phyloP scores from a whole-genome alignment of 805 yeast species.

The Torulaspora delbrueckii region DNA sequence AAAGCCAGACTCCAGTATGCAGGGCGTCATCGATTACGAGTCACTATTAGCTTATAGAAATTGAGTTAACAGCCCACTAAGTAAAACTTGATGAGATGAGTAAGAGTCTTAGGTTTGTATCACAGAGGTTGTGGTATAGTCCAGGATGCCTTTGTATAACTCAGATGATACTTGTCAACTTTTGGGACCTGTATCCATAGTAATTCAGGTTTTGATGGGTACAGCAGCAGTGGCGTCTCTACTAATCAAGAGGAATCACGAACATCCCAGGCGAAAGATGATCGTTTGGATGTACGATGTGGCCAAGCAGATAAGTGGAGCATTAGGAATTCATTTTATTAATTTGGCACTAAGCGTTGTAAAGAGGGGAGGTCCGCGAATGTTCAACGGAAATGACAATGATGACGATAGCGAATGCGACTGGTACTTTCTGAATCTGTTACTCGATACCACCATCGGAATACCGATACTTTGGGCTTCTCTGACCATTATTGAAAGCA shows the following conservation, averaged over 20 bases:
- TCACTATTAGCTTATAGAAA: background rate
- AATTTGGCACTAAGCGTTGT: slow-evolving; percentile 69
- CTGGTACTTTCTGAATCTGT: slow-evolving; percentile 86
- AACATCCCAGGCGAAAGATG: slow-evolving; percentile 84
- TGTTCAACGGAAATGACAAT: slow-evolving; percentile 14
- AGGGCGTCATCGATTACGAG: background rate
- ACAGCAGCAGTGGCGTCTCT: slow-evolving; percentile 67
- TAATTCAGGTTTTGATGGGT: slow-evolving; percentile 75
- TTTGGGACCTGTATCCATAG: slow-evolving; percentile 79
- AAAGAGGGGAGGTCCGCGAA: slow-evolving; percentile 28
- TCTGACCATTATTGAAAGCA: slow-evolving; percentile 48
- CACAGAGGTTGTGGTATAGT: background rate
- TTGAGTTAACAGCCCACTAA: too few relatives aligned
- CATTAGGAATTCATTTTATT: slow-evolving; percentile 74
- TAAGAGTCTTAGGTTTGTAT: background rate
- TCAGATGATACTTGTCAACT: slow-evolving; percentile 46
- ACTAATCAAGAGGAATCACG: slow-evolving; percentile 70
- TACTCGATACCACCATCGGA: slow-evolving; percentile 91
- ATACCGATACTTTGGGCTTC: slow-evolving; percentile 70
- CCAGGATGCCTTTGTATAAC: slow-evolving; percentile 1
- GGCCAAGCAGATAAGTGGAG: slow-evolving; percentile 83
- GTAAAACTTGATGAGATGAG: background rate
- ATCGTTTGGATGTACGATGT: slow-evolving; percentile 87
- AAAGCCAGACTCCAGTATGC: background rate
- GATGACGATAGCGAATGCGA: slow-evolving; percentile 72